A percentile compares a stretch with the other conserved stretches of the same genome.
Evolutionary conservation across 2,329 filamentous ascomycete genomes (phyloP).

Genomic region (Ophiocordyceps camponoti-leonardi): DNA sequence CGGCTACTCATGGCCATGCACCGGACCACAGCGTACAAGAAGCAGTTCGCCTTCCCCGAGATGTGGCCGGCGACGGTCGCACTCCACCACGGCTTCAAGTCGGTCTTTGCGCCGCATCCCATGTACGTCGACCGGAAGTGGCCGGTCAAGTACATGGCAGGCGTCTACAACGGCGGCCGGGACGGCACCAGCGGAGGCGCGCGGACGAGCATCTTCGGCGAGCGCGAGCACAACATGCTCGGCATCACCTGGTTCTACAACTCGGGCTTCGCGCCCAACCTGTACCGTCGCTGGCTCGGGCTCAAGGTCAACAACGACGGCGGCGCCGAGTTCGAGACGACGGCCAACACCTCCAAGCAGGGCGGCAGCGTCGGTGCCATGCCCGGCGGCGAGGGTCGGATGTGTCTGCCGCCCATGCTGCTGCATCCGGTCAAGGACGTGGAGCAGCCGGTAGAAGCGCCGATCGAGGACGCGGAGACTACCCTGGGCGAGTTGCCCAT

Average conservation of each 20-base stretch:
- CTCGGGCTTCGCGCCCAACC: slow-evolving; percentile 59
- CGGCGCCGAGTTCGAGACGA: slow-evolving; percentile 58
- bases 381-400: slow-evolving; percentile 59
- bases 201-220: slow-evolving; percentile 57
- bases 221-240: slow-evolving; percentile 75
- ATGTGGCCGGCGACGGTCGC: slow-evolving; percentile 89
- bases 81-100: slow-evolving; percentile 83
- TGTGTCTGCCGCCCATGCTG: slow-evolving; percentile 83
- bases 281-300: slow-evolving; percentile 79
- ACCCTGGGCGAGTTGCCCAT: slow-evolving; percentile 12
- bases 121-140: slow-evolving; percentile 76
- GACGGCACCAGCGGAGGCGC: slow-evolving; percentile 62
- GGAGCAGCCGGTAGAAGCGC: slow-evolving; percentile 44
- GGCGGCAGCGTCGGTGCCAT: slow-evolving; percentile 31
- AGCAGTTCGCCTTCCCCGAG: slow-evolving; percentile 84
- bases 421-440: slow-evolving; percentile 77
- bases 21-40: slow-evolving; percentile 66
- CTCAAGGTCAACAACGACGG: slow-evolving; percentile 64
- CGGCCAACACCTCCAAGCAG: slow-evolving; percentile 32
- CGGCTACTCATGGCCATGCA: slow-evolving; percentile 78
- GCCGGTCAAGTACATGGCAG: slow-evolving; percentile 62
- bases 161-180: slow-evolving; percentile 62
- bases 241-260: slow-evolving; percentile 90
- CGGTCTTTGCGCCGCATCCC: slow-evolving; percentile 78
- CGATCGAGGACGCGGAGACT: slow-evolving; percentile 22